Conservation (phyloP, 2,329 filamentous ascomycete species). For the Exophiala mesophila region DNA sequence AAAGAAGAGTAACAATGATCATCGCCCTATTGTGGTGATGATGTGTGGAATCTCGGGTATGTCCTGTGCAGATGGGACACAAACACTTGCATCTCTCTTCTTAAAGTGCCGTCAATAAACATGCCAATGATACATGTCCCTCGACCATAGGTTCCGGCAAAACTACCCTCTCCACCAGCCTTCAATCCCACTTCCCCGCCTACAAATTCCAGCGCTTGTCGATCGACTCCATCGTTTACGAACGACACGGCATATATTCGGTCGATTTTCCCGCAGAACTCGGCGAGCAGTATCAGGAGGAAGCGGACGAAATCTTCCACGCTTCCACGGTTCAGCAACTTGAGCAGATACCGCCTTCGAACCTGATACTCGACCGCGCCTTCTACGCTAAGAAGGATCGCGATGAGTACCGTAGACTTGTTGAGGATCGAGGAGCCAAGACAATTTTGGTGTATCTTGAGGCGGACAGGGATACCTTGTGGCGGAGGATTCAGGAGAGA, state of each 20-base stretch:
- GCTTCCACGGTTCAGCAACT: neutral
- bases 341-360: neutral
- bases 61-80: neutral
- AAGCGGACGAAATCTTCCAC: constrained; percentile 7
- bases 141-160: constrained; percentile 7
- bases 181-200: neutral
- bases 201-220: constrained; percentile 9
- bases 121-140: no score
- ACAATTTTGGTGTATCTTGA: constrained; percentile 6
- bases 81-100: no score
- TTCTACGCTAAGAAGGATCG: constrained; percentile 13
- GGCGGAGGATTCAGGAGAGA: constrained; percentile 5
- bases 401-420: constrained; percentile 2
- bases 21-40: constrained; percentile 10
- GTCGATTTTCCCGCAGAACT: constrained; percentile 5
- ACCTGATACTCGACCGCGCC: constrained; percentile 9
- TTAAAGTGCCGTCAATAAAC: no score
- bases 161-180: constrained; percentile 5
- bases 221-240: constrained; percentile 8
- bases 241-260: constrained; percentile 6
- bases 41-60: constrained; percentile 8
- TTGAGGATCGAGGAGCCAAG: constrained; percentile 2
- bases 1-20: no score
- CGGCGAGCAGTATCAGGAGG: neutral
- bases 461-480: constrained; percentile 6